Evolutionary conservation across 768 basidiomycete species (phyloP).

Genomic region (Suillus occidentalis): DNA sequence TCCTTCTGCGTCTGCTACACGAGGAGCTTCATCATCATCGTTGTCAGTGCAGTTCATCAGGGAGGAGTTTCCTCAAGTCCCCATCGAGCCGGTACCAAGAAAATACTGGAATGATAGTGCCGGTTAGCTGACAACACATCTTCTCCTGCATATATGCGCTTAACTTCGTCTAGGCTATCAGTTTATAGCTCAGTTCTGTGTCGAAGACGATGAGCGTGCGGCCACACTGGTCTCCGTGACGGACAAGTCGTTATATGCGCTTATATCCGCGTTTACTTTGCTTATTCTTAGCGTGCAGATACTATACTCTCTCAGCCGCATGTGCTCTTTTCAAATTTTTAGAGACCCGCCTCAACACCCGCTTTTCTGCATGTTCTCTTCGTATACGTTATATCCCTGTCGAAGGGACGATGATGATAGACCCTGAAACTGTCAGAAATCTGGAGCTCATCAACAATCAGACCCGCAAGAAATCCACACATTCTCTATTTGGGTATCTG

Average conservation of each 20-base stretch:
- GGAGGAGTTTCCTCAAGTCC: conserved; percentile 70
- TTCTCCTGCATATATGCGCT: not conserved
- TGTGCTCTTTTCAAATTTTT: conserved; percentile 88
- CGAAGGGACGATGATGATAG: conserved; percentile 95
- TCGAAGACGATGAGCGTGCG: conserved; percentile 80
- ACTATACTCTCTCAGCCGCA: conserved; percentile 83
- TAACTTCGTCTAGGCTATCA: conserved; percentile 45
- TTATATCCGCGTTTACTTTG: not conserved
- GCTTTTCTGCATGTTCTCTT: conserved; percentile 69
- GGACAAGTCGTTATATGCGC: conserved; percentile 64
- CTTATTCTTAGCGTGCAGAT: conserved; percentile 45
- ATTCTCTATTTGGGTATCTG: conserved; percentile 78
- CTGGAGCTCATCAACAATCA: conserved; percentile 87
- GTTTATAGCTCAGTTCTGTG: conserved; percentile 73
- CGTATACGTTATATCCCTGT: conserved; percentile 75
- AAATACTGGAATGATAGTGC: conserved; percentile 85
- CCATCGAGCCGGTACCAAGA: conserved; percentile 69
- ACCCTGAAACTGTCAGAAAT: conserved; percentile 83
- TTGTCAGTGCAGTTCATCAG: conserved; percentile 69
- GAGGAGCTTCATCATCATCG: conserved; percentile 49
- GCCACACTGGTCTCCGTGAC: conserved; percentile 76
- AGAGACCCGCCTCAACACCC: conserved; percentile 65
- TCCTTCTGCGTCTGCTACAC: conserved; percentile 38
- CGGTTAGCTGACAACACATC: conserved; percentile 41
- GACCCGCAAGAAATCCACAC: conserved; percentile 58